Base-by-base conservation (phyloP, 2,329 filamentous ascomycete species). In the Davidsoniella neocaledoniae region DNA sequence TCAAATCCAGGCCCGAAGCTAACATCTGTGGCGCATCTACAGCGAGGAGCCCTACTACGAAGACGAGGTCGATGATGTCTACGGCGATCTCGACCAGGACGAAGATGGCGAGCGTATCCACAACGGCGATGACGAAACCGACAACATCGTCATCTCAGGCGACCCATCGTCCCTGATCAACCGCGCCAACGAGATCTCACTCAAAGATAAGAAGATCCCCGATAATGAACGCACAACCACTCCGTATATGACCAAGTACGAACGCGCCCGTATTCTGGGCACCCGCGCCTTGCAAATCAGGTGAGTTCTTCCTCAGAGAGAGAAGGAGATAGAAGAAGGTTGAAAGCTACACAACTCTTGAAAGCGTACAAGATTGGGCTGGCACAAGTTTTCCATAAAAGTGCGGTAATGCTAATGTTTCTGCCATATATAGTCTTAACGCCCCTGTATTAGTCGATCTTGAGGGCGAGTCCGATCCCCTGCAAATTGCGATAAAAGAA, bases 181-280 rank as follows among this genome's bases (percentile, higher is more conserved):
- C 52, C 75, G 72, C 62, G 66, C 66, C 50, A 69, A 64, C 57
- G 72, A 76, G 48, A 75, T 74, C 61, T 69, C 71, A 45, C 68
- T 73, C 60, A 79, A 79, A 61, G 76, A 88, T 67, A 95, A 93
- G 76, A 93, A 86, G 68, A 90, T 98, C 46, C 76, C 87, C 51
- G 84, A 86, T 57, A 84, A 88, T 57, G 77, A 94, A 67, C 79
- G 91, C 59, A 83, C 78, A 21, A 98, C 91, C 7, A 98, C 91
- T 25, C 91, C 90, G 2, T 98, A 95, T 69, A 94, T 98, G 90
- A 98, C 91, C 57, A 98, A 98, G 70, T 98, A 98, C 68, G 91
- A 98, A 73, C 78, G 81, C 58, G 91, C 91, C 55, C 80, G 91
- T 61, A 90, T 98, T 53, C 69, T 98, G 56, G 91, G 91, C 44